Conservation (phyloP, 345 rosid species). For the Anastatica hierochuntica region DNA sequence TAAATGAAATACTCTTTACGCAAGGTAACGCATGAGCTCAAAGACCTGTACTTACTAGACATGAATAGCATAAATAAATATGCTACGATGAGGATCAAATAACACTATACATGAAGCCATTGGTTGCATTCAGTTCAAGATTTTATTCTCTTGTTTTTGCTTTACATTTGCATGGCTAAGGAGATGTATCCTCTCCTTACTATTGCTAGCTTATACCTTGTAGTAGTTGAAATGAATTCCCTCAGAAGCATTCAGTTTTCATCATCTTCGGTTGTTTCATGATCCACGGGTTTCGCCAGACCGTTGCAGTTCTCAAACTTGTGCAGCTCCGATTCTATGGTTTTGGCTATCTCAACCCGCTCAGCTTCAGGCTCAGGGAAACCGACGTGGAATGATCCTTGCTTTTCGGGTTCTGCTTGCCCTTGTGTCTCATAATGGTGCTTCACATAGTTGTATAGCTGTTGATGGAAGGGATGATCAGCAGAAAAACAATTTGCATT, state of each 20-base stretch:
- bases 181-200: neutral
- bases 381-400: slow-evolving; percentile 80
- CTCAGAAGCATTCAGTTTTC: slow-evolving; percentile 9
- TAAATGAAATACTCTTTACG: neutral
- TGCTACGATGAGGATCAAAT: slow-evolving; percentile 8
- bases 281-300: slow-evolving; percentile 23
- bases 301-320: slow-evolving; percentile 48
- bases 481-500: slow-evolving; percentile 44
- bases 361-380: slow-evolving; percentile 61
- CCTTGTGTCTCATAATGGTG: slow-evolving; percentile 36
- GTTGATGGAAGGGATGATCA: slow-evolving; percentile 84
- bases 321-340: slow-evolving; percentile 65
- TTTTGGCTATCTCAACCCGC: slow-evolving; percentile 54
- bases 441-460: slow-evolving; percentile 74
- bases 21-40: neutral
- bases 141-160: neutral
- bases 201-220: neutral
- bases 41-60: too few species aligned
- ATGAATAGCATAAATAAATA: neutral
- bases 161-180: slow-evolving; percentile 13
- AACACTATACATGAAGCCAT: slow-evolving; percentile 22
- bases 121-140: slow-evolving; percentile 14
- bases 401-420: slow-evolving; percentile 46
- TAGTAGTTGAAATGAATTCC: too few species aligned
- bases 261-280: slow-evolving; percentile 1